Evolutionary conservation across 306 rosid species (phyloP).

Genomic region (Alnus glutinosa): DNA sequence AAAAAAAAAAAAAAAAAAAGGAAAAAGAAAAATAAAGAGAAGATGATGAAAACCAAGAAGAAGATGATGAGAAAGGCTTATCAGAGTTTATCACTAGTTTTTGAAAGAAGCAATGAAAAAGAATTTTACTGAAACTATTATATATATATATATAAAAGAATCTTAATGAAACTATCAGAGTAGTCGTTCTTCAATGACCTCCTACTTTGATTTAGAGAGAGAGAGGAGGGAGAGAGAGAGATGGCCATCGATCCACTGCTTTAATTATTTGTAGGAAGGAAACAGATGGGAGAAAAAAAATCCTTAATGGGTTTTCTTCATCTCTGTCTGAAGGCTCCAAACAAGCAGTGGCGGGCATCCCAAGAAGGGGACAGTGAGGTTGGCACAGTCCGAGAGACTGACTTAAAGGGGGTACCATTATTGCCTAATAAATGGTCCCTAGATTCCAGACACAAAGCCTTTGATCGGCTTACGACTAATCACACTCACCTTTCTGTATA

Average conservation of each 20-base stretch:
- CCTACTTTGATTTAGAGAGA: not conserved
- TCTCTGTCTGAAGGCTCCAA: conserved; percentile 21
- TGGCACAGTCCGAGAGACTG: conserved; percentile 1
- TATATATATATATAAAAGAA: too few relatives aligned
- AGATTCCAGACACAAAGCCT: conserved; percentile 40
- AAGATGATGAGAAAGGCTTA: not conserved
- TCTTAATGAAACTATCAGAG: conserved; percentile 2
- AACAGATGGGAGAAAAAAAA: conserved; percentile 21
- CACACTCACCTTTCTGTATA: conserved; percentile 41
- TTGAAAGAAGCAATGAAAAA: conserved; percentile 15
- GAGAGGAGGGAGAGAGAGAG: not conserved
- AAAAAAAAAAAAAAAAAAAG: not conserved
- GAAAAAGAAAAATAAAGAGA: conserved; percentile 3
- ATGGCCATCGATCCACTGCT: not conserved
- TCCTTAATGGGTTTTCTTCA: conserved; percentile 9
- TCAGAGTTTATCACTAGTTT: conserved; percentile 9
- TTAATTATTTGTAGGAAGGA: conserved; percentile 4
- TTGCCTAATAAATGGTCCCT: conserved; percentile 56
- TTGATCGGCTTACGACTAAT: conserved; percentile 38
- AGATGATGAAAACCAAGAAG: not conserved
- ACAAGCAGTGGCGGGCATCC: conserved; percentile 37
- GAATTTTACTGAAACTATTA: not conserved
- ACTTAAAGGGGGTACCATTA: conserved; percentile 19
- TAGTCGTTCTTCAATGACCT: conserved; percentile 11
- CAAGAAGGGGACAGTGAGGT: conserved; percentile 33